Evolutionary conservation across 2,329 filamentous ascomycete genomes (phyloP), one percentile per base, ranked within the genome.

Genomic region (Cladosporium halotolerans): DNA sequence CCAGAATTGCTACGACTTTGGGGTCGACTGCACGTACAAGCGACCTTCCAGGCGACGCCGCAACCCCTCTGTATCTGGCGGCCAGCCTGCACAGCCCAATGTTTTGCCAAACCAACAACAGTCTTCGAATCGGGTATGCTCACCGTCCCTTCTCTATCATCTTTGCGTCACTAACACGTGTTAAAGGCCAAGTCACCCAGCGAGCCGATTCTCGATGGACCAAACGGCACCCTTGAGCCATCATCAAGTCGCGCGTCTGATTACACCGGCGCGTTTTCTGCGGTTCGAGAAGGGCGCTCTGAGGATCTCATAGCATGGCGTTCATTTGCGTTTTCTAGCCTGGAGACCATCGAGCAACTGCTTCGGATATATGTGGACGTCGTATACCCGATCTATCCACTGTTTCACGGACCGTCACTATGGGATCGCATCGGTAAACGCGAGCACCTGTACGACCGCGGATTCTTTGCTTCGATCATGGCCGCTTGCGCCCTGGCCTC

Each of bases 301-400:
- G 57, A 62, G 40, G 49, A 57, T 9, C 52, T 64, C 14, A 54
- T 68, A 4, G 68, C 68, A 41, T 75, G 73, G 73, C 68, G 66
- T 33, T 70, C 71, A 5, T 74, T 73, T 55, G 67, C 67, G 9
- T 62, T 73, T 33, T 68, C 69, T n/a, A 69, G 66, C 59, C 64
- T 71, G 46, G 60, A 58, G 28, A 66, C 66, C 39, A 72, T 78
- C 40, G 64, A 68, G 47, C 57, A 60, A 67, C 71, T 60, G 64
- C 67, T 77, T 19, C 70, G 76, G 13, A 67, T 79, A 13, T 79
- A 78, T 66, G 76, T 77, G 62, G 74, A 79, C 54, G 71, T 77
- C 41, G 72, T 79, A n/a, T 79, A 79, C 62, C 77, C 77, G 2
- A 73, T 79, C 45, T 76, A 78, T 55, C 77, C 77, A 4, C 65